Evolutionary conservation across 2,329 filamentous ascomycete genomes (phyloP).

Genomic region (Pseudogymnoascus sp.): DNA sequence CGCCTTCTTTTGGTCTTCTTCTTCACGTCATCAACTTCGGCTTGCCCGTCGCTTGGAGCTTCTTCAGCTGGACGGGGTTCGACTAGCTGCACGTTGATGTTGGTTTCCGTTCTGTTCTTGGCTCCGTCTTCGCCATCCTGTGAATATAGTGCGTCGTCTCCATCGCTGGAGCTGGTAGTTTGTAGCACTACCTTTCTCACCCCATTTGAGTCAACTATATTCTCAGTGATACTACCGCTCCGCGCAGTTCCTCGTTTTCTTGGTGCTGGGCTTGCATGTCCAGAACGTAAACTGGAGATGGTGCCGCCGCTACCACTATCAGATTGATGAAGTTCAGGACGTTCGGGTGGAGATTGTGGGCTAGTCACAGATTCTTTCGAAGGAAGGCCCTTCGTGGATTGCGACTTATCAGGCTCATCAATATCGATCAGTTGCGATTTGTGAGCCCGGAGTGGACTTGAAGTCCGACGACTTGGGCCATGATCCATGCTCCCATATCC

Average conservation of each 20-base stretch:
- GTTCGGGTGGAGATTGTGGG: not conserved
- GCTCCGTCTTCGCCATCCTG: not conserved
- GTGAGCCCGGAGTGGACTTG: not conserved
- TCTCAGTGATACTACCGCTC: slow-evolving; percentile 73
- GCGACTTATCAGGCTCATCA: not conserved
- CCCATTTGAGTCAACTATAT: slow-evolving; percentile 64
- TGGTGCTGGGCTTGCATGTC: slow-evolving; percentile 27
- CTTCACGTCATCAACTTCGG: slow-evolving; percentile 5
- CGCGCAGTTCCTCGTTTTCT: slow-evolving; percentile 45
- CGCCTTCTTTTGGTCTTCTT: slow-evolving; percentile 1
- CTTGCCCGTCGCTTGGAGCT: not conserved
- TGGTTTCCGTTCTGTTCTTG: not conserved
- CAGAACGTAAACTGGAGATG: slow-evolving; percentile 22
- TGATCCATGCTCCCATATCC: slow-evolving; percentile 42
- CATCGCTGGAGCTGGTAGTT: slow-evolving; percentile 42
- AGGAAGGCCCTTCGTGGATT: not conserved
- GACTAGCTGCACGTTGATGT: not conserved
- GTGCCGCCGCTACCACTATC: slow-evolving; percentile 20
- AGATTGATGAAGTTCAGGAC: not conserved
- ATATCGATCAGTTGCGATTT: not conserved
- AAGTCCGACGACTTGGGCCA: not conserved
- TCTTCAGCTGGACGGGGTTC: not conserved
- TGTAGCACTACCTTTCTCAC: slow-evolving; percentile 70
- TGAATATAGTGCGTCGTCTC: not conserved
- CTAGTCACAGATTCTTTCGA: not conserved